Conservation (phyloP, 2,329 filamentous ascomycete genomes). For the Amylocarpus encephaloides region DNA sequence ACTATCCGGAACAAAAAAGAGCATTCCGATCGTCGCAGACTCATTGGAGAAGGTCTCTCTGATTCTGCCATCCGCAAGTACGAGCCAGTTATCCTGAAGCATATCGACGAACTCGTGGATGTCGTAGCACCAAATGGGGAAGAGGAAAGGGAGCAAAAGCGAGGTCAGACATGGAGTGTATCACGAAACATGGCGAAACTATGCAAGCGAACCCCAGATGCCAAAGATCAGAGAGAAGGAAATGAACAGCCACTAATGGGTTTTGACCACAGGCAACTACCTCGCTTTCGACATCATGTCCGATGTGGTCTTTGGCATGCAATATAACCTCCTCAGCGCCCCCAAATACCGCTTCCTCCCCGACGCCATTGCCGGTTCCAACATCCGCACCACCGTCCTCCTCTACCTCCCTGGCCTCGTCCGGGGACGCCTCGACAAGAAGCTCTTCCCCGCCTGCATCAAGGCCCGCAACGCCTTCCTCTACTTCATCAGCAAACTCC, state of each 20-base stretch:
- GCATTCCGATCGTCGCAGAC: no score
- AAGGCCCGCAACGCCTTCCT: background rate
- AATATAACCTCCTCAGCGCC: conserved; percentile 12
- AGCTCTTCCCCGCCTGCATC: background rate
- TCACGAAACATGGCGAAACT: no score
- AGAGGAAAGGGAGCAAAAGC: no score
- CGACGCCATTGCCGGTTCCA: conserved; percentile 16
- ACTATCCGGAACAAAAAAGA: no score
- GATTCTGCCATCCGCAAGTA: conserved; percentile 6
- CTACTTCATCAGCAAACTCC: no score
- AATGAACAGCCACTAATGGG: no score
- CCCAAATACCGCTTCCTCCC: conserved; percentile 14
- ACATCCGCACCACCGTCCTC: conserved; percentile 18
- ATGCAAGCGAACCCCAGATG: background rate
- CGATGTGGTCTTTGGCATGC: conserved; percentile 16
- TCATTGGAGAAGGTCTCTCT: conserved; percentile 9
- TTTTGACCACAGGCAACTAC: conserved; percentile 11
- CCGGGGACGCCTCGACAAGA: background rate
- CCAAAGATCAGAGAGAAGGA: no score
- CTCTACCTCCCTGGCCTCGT: background rate
- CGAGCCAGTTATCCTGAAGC: background rate
- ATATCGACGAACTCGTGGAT: no score
- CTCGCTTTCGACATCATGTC: conserved; percentile 25
- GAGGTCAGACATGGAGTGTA: no score
- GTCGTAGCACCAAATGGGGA: no score